A percentile compares a stretch with the other conserved stretches of the same genome.
Conservation (phyloP, 1,139 yeast species). For the Hansenula lynferdii region DNA sequence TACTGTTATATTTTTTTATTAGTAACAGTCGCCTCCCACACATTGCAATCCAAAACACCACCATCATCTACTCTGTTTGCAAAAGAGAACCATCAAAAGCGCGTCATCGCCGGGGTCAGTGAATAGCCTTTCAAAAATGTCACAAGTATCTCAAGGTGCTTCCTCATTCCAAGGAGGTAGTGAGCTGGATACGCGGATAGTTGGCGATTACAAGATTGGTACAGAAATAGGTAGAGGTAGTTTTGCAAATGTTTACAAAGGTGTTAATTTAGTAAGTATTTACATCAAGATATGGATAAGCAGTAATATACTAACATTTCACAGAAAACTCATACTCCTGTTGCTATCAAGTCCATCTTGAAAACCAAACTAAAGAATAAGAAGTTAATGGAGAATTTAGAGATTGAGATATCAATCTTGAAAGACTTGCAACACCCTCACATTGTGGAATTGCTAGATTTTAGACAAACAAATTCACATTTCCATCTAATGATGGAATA, state of each 20-base stretch:
- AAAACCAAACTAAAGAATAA: slow-evolving; percentile 79
- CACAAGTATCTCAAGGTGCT: slow-evolving; percentile 1
- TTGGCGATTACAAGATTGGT: slow-evolving; percentile 50
- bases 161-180: not conserved
- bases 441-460: slow-evolving; percentile 80
- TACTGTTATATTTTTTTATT: too few species aligned
- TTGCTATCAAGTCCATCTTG: slow-evolving; percentile 86
- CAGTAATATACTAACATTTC: not conserved
- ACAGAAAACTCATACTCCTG: slow-evolving; percentile 45
- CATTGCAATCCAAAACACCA: too few species aligned
- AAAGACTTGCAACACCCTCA: slow-evolving; percentile 90
- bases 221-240: slow-evolving; percentile 92
- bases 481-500: slow-evolving; percentile 96
- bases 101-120: too few species aligned
- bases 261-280: slow-evolving; percentile 30
- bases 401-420: slow-evolving; percentile 82
- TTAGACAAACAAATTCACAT: slow-evolving; percentile 71
- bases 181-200: slow-evolving; percentile 17
- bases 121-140: not conserved
- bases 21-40: not conserved
- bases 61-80: too few species aligned
- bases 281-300: too few species aligned
- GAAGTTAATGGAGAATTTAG: slow-evolving; percentile 83
- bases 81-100: too few species aligned
- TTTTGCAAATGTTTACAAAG: slow-evolving; percentile 89